Evolutionary conservation across 306 rosid genomes (phyloP), one percentile per base, ranked within the genome.

Genomic region (Cajanus cajan): DNA sequence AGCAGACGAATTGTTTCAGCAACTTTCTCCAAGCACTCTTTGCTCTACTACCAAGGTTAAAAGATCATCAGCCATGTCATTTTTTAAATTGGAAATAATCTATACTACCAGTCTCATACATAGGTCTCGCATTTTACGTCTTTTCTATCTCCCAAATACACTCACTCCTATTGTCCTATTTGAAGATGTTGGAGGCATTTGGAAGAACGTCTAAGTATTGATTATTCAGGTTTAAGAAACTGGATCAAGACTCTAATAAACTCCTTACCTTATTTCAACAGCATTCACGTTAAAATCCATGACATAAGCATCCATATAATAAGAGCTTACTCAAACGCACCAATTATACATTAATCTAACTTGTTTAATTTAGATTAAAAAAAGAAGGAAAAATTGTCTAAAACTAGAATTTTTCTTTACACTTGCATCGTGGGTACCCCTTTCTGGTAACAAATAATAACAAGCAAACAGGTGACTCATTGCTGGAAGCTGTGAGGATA

Each of bases 11-110:
- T 83, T 13, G 97, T 87, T 59, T 89, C 83, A 4, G 88, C 69
- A 47, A 94, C 91, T 86, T 94, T 94, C 87, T 92, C 97, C 87
- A 94, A 82, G 73, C 97, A 94, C 83, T 89, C 98, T 89, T 82
- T 80, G 86, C 98, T 92, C 97, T 92, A 78, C 68, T 83, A 82
- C 78, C 78, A 81, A 69, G 65, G 25, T 50, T 10, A 33, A 22
- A 59, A 71, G 66, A 66, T 67, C 72, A 82, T 62, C 59, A 85
- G 55, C 45, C 47, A 40, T 10, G 55, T 22, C 45, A 58, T 22
- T 47, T 22, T 59, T 12, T 45, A 61, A 63, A 62, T 11, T 59
- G 69, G n/a, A 57, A 79, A 25, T 15, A 48, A 40, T 69, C 19
- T 62, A 71, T 47, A 58, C n/a, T 75, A 11, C 2, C 68, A 48